Conservation (phyloP, 169 alveolate genomes). For the Plasmodium ovale region DNA sequence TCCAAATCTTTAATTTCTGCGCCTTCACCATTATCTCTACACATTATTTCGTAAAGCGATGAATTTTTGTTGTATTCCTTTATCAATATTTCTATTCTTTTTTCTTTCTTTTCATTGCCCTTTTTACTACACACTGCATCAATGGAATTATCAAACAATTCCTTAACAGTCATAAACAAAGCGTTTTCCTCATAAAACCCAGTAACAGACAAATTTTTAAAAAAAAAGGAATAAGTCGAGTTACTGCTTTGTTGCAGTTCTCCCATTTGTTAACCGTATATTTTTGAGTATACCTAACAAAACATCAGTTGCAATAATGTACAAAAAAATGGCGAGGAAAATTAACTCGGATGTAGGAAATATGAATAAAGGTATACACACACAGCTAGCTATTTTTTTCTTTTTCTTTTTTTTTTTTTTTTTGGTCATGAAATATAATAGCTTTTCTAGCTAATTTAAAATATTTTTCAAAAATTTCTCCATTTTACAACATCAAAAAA, state of each 20-base stretch:
- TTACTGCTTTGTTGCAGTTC: conserved; percentile 17
- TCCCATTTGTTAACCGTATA: conserved; percentile 14
- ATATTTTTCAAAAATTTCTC: neutral
- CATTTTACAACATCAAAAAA: neutral
- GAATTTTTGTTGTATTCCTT: conserved; percentile 46
- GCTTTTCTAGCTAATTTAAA: neutral
- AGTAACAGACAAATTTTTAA: conserved; percentile 70
- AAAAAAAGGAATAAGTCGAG: conserved; percentile 73
- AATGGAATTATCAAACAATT: conserved; percentile 73
- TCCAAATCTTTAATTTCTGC: conserved; percentile 66
- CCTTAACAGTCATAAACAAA: conserved; percentile 76
- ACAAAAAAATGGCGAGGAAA: neutral
- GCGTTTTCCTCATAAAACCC: conserved; percentile 76
- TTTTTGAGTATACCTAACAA: neutral
- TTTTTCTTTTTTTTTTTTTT: no score
- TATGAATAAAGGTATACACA: no score
- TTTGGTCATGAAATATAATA: neutral
- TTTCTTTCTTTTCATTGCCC: conserved; percentile 15
- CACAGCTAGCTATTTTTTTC: neutral
- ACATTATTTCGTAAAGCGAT: conserved; percentile 61
- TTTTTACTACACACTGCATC: conserved; percentile 47
- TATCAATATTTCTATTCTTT: conserved; percentile 46
- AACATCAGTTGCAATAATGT: neutral
- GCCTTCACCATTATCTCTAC: conserved; percentile 78
- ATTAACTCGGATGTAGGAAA: neutral